phyloP scores from a whole-genome alignment of 345 rosid genomes.

The Balakata baccata region DNA sequence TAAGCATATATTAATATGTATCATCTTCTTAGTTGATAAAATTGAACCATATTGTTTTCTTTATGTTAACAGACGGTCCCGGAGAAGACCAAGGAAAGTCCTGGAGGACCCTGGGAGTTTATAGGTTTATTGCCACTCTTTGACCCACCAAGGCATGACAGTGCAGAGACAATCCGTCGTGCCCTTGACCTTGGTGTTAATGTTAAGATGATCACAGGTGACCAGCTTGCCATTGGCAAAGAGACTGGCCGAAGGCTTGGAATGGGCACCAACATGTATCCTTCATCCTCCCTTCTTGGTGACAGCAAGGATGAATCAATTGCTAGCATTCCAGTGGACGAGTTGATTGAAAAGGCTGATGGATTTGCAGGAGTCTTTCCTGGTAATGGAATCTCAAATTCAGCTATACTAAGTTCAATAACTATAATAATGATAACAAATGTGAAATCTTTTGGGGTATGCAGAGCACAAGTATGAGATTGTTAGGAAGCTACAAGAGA shows the following conservation, averaged over 20 bases:
- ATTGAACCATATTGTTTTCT: neutral
- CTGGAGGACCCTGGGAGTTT: constrained; percentile 80
- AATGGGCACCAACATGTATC: constrained; percentile 97
- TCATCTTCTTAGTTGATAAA: too few relatives aligned
- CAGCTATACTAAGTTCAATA: neutral
- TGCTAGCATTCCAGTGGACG: constrained; percentile 72
- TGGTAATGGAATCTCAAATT: constrained; percentile 36
- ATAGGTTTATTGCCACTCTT: constrained; percentile 90
- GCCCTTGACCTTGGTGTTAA: constrained; percentile 90
- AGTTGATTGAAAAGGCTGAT: constrained; percentile 87
- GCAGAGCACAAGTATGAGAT: constrained; percentile 95
- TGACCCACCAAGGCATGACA: constrained; percentile 97
- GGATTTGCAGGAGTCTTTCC: constrained; percentile 98
- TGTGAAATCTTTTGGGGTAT: neutral
- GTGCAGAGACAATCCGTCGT: constrained; percentile 90
- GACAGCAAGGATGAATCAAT: constrained; percentile 57
- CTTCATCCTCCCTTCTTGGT: constrained; percentile 81
- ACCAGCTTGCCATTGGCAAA: constrained; percentile 85
- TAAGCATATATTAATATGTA: too few relatives aligned
- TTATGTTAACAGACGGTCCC: constrained; percentile 45
- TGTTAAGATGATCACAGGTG: constrained; percentile 92
- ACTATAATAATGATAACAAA: neutral
- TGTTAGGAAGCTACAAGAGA: constrained; percentile 85
- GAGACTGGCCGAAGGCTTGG: constrained; percentile 96
- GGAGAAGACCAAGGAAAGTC: constrained; percentile 76